Evolutionary conservation across 306 rosid genomes (phyloP).

Genomic region (Astragalus glycyphyllos): DNA sequence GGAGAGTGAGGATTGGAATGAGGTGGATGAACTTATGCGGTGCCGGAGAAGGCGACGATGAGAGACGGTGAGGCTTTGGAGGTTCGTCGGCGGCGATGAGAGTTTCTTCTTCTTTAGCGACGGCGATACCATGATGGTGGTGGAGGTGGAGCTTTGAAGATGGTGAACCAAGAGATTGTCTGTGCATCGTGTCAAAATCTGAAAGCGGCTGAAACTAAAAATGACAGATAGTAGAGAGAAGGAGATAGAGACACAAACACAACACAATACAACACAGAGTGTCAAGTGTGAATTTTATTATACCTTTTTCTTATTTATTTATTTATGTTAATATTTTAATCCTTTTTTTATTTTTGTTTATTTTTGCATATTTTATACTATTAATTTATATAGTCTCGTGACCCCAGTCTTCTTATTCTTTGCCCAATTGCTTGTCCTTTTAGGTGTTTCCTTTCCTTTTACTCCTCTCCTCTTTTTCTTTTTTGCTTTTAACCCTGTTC

Average conservation of each 20-base stretch:
- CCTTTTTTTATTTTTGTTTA: background rate
- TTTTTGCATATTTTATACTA: background rate
- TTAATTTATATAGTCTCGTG: conserved; percentile 8
- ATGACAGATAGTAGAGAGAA: conserved; percentile 25
- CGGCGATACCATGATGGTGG: conserved; percentile 54
- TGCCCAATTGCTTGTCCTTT: conserved; percentile 9
- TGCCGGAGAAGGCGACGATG: conserved; percentile 60
- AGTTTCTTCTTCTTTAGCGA: conserved; percentile 43
- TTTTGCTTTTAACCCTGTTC: background rate
- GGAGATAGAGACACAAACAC: conserved; percentile 15
- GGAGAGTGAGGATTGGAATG: conserved; percentile 83
- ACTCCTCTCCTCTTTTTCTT: conserved; percentile 36
- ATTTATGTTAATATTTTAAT: background rate
- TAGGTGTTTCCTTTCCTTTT: conserved; percentile 31
- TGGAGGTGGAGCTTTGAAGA: conserved; percentile 72
- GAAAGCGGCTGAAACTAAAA: conserved; percentile 24
- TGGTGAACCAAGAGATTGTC: conserved; percentile 93
- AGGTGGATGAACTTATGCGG: conserved; percentile 77
- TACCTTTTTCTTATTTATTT: background rate
- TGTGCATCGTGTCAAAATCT: conserved; percentile 64
- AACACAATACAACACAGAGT: background rate
- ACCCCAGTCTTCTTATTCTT: conserved; percentile 24
- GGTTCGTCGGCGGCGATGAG: conserved; percentile 56
- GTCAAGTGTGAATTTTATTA: conserved; percentile 11
- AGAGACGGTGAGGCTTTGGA: conserved; percentile 58